A percentile compares a stretch with the other conserved stretches of the same genome.
Conservation (phyloP, 1,284 basidiomycete species). For the Ustilago sp. region DNA sequence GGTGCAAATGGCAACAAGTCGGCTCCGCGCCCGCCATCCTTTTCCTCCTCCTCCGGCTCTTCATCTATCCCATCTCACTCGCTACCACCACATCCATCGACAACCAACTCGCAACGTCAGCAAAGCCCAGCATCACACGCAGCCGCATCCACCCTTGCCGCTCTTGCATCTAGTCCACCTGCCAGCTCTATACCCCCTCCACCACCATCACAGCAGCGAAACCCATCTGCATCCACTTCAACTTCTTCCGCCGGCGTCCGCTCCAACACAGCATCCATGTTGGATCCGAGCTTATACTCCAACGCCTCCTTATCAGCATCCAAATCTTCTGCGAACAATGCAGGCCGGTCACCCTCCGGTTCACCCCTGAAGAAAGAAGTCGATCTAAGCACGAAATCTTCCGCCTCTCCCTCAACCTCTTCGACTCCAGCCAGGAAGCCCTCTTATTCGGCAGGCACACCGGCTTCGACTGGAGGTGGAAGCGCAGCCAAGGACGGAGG, state of each 20-base stretch:
- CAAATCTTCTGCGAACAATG: conserved; percentile 6
- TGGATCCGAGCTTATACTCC: conserved; percentile 48
- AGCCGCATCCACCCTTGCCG: conserved; percentile 43
- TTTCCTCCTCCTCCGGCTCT: conserved; percentile 4
- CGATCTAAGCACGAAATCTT: conserved; percentile 20
- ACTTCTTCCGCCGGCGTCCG: conserved; percentile 16
- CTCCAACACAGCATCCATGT: conserved; percentile 20
- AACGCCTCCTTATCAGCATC: conserved; percentile 26
- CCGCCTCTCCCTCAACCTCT: conserved; percentile 5
- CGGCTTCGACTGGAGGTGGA: conserved; percentile 9
- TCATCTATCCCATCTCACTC: conserved; percentile 16
- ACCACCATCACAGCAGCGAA: neutral
- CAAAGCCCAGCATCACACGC: conserved; percentile 48
- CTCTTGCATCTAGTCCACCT: conserved; percentile 39
- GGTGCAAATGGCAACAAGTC: conserved; percentile 36
- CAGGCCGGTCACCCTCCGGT: conserved; percentile 15
- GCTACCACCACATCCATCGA: conserved; percentile 40
- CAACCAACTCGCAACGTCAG: conserved; percentile 35
- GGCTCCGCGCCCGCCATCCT: conserved; percentile 18
- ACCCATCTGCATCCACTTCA: neutral
- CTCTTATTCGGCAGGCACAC: conserved; percentile 11
- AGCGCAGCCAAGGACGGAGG: conserved; percentile 14
- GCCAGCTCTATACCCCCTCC: conserved; percentile 14
- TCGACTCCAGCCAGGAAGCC: neutral
- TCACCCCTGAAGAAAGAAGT: conserved; percentile 47